Base-by-base conservation (phyloP, 1,284 basidiomycete genomes). In the Mycosarcoma mackinlayi region DNA sequence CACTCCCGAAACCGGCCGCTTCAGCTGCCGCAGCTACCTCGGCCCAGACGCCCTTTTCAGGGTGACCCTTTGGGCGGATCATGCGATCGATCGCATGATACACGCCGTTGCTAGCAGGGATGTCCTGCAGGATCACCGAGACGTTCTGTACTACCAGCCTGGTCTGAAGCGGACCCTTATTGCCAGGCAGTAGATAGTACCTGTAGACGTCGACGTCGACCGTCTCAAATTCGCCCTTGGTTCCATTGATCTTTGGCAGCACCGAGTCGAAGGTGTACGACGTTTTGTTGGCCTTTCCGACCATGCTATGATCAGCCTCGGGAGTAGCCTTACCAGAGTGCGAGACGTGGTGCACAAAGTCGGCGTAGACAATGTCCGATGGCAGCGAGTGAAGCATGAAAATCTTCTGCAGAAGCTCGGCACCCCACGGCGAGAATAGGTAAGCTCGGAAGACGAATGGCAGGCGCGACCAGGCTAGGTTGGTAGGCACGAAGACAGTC, bases 361-460 rank as follows among this genome's bases (percentile, higher is more conserved):
- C 88, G 37, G 87, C 86, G 67, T 88, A 86, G 16, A 90, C 77
- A 37, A 89, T 83, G 23, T 85, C 83, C 35, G 86, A 79, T 3
- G 89, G 89, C 6, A 90, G 84, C 57, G 88, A 85, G 82, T 91
- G 90, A 81, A 87, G 90, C 67, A 88, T 85, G 23, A 91, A 79
- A 14, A 91, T 76, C 83, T 90, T 90, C 74, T 83, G 86, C 50
- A 92, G 76, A 2, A 85, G 86, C 34, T 79, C 83, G 45, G 84
- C 83, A 7, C 90, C 90, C 55, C 88, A 87, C 1, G 88, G 88
- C 8, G 89, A 90, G 83, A 91, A 91, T 52, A 91, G 85, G 85
- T 86, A 91, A 31, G 85, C 74, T 56, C 84, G 85, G 41, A 91
- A 85, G 49, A 85, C 86, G 35, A 67, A 77, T 0, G 90, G 90